These are phyloP conservation scores for Barnettozyma sp. DNA, from an alignment of 805 yeast species.

Conservation along the genomic window DNA sequence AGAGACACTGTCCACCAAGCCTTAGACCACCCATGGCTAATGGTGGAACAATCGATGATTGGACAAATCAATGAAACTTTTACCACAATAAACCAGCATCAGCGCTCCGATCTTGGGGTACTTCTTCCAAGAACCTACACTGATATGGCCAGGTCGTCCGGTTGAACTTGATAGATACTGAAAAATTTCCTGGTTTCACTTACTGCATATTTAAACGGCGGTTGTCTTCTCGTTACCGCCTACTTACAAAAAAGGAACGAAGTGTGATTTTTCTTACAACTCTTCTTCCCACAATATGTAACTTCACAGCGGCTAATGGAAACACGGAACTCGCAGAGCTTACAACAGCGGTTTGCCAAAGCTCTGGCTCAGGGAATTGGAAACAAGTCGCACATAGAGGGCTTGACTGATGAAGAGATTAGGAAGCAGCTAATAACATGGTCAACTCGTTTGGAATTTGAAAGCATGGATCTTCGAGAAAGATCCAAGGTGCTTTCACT, in stretches of 20 bases:
- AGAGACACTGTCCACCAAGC: conserved; percentile 82
- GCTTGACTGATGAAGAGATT: conserved; percentile 20
- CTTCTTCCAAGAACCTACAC: conserved; percentile 32
- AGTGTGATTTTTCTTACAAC: neutral
- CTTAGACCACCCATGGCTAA: conserved; percentile 84
- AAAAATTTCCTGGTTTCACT: no score
- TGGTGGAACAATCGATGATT: conserved; percentile 2
- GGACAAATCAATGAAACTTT: no score
- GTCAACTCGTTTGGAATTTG: conserved; percentile 47
- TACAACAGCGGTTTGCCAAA: conserved; percentile 2
- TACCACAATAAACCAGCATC: no score
- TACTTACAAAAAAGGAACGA: neutral
- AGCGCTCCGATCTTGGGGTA: conserved; percentile 3
- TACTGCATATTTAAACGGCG: no score
- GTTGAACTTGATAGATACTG: conserved; percentile 4
- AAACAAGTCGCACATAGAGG: conserved; percentile 7
- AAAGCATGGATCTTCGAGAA: conserved; percentile 37
- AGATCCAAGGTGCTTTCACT: conserved; percentile 17
- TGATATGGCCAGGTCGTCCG: conserved; percentile 25
- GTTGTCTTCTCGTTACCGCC: no score
- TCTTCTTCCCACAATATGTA: neutral
- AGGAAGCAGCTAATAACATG: conserved; percentile 35
- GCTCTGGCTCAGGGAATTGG: conserved; percentile 1
- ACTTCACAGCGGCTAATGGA: conserved; percentile 4
- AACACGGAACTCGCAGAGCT: neutral